Base-by-base conservation (phyloP, 1,284 basidiomycete genomes). In the Pyrrhoderma noxium region DNA sequence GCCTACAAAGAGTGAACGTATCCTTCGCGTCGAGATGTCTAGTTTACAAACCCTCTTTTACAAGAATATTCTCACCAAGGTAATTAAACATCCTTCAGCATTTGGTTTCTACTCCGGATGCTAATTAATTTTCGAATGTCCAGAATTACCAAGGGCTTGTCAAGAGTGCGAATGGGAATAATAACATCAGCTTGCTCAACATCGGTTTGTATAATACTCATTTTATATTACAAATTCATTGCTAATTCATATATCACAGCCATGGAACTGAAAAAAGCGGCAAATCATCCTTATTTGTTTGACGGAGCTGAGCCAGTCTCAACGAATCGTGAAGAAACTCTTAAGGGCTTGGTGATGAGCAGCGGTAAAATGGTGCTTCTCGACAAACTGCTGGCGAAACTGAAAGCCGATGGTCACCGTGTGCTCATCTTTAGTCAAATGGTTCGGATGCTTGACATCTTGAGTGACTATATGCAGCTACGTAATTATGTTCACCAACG, bases 381-480 rank as follows among this genome's bases (percentile, higher is more conserved):
- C 46, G 96, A 99, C 73, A 92, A 93, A 67, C 81, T 99, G 16
- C 81, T 99, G 18, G 80, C 78, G 23, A 83, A 92, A 48, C 80
- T 99, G 54, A 91, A 90, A 64, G 82, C 82, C 55, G 92, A 94
- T 63, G 91, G 91, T 1, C 95, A 99, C 62, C 89, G 96, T 48
- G 94, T 98, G 43, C 78, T 99, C 58, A 97, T 99, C 65, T 99
- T 99, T 76, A 95, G 92, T 62, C 96, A 99, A 69, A 99, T 99
- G 96, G 95, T 99, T 46, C 85, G 95, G 56, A 92, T 99, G 81
- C 80, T 99, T 37, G 96, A 99, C 68, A 99, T 99, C 65, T 80
- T 99, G 59, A 94, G 89, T 56, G 96, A 99, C 69, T 99, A 98
- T 69, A 93, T 98, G 85, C 72, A 73, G 22, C 72, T 95, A 41